Evolutionary conservation across 2,329 filamentous ascomycete species (phyloP), one percentile per base, ranked within the genome.

Genomic region (Epichloe elymi): DNA sequence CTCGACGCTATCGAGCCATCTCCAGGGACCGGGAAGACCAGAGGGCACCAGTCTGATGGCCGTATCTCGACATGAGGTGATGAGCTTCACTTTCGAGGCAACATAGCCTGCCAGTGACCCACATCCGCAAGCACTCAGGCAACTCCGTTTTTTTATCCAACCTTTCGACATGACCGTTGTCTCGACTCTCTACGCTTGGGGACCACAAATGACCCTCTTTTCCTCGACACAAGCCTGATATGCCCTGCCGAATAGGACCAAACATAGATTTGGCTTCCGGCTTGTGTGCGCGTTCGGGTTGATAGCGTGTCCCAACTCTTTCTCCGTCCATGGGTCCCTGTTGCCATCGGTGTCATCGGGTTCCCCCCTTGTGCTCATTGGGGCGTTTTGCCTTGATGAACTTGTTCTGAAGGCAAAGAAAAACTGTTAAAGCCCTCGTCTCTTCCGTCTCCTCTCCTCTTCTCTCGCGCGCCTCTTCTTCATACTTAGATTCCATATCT

Each of bases 121-220:
- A 46, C 48, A 30, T 4, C 20, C 41, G 37, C 23, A 35, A 38
- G 30, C 40, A 17, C 10, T 12, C 17, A 42, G 19, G 17, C 40
- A 42, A 42, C 40, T 42, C 37, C 30, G 15, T 14, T 26, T 23
- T 50, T 45, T 45, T 35, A 35, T 45, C 42, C 1, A 30, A 30
- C 30, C 10, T 30, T 10, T 30, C 42, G 14, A 44, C 8, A 44
- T 44, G 10, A 33, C 7, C 26, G 10, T 17, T 42, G 30, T 23
- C 35, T 30, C 26, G 26, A 30, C 4, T 45, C 48, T 26, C 33
- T 41, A 30, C 3, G 30, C 30, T 30, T 30, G 30, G 10, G 48
- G 49, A 48, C 52, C 52, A 51, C 52, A 53, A 37, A 30, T 48
- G 52, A 51, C 52, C 52, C 52, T 49, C 52, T 50, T 52, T 53